Percentiles rank a stretch among this genome's conserved stretches.
Conservation (phyloP, 1,284 basidiomycete species). For the Cystobasidiaceae sp. region DNA sequence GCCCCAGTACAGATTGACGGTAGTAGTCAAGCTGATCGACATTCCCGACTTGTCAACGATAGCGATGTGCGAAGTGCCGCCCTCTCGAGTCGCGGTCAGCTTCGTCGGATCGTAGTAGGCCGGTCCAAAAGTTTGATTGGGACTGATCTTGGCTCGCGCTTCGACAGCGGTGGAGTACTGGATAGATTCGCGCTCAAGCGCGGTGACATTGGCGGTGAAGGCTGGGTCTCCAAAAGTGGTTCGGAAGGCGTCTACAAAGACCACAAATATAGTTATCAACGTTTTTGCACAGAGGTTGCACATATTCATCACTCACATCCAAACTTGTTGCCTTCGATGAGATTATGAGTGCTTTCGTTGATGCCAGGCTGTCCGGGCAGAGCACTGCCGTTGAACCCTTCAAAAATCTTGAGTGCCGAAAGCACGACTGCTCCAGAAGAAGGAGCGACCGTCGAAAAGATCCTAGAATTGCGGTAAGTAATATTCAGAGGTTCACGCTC, state of each 20-base stretch:
- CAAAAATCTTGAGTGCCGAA: slow-evolving; percentile 45
- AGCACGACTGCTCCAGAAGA: slow-evolving; percentile 45
- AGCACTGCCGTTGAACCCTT: slow-evolving; percentile 29
- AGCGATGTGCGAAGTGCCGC: slow-evolving; percentile 49
- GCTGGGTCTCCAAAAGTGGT: slow-evolving; percentile 49
- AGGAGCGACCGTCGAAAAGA: slow-evolving; percentile 44
- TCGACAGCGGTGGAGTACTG: slow-evolving; percentile 39
- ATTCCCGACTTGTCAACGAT: slow-evolving; percentile 47
- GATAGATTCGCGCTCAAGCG: slow-evolving; percentile 45
- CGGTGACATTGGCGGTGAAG: slow-evolving; percentile 48
- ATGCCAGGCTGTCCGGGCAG: slow-evolving; percentile 36
- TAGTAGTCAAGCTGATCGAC: slow-evolving; percentile 50
- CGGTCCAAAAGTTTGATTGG: slow-evolving; percentile 38
- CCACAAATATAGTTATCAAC: neutral
- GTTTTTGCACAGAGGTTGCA: too few relatives aligned
- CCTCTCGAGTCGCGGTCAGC: slow-evolving; percentile 44
- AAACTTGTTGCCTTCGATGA: slow-evolving; percentile 44
- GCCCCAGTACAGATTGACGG: slow-evolving; percentile 50
- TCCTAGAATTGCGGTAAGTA: slow-evolving; percentile 36
- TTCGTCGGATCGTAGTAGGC: slow-evolving; percentile 47
- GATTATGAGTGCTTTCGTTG: slow-evolving; percentile 46
- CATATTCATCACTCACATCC: neutral
- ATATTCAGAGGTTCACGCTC: slow-evolving; percentile 35
- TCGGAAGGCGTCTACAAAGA: slow-evolving; percentile 49
- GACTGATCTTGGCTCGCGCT: slow-evolving; percentile 44